Evolutionary conservation across 225 moss, liverwort and hornwort species (phyloP), one percentile per base, ranked within the genome.

Genomic region (Marchantia polymorpha): DNA sequence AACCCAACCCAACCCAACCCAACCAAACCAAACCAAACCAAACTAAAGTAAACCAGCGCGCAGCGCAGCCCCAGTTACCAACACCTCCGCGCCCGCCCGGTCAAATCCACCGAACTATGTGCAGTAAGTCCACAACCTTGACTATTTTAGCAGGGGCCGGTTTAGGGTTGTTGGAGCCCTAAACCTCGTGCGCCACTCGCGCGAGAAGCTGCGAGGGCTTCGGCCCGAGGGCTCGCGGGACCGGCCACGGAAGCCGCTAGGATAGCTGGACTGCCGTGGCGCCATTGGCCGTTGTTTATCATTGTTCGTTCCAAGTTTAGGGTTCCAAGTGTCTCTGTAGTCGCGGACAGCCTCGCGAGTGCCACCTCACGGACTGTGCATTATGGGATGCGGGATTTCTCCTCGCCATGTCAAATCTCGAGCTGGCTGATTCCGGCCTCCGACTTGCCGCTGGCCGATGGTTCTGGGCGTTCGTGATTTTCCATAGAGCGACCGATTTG

Each of bases 131-230:
- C 12, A 39, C 27, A 73, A 13, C 0, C 27, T 14, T 7, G 52
- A 52, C 58, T 58, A 58, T 16, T 75, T 75, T 39, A 75, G 58
- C 58, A 58, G 15, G 7, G 54, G 20, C 58, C 31, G 55, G 75
- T 75, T 75, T 59, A 75, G 75, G 75, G 58, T 59, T 75, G 26
- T n/a, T 6, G 27, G 59, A 30, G 31, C 15, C 27, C 16, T 73
- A 52, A 54, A 14, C 54, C 75, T 20, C 16, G 59, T 46, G 58
- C 58, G 31, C 50, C 27, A 69, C 39, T 16, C 19, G 69, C 13
- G 11, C 19, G 69, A 16, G 17, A 69, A 14, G 15, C 15, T 25
- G 25, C 26, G 39, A n/a, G 39, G 39, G 27, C 69, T 46, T 69
- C 47, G 15, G 29, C 20, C 27, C 26, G 27, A 64, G 26, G 64